Base-by-base conservation (phyloP, 2,329 filamentous ascomycete genomes). In the Orbilia blumenaviensis region DNA sequence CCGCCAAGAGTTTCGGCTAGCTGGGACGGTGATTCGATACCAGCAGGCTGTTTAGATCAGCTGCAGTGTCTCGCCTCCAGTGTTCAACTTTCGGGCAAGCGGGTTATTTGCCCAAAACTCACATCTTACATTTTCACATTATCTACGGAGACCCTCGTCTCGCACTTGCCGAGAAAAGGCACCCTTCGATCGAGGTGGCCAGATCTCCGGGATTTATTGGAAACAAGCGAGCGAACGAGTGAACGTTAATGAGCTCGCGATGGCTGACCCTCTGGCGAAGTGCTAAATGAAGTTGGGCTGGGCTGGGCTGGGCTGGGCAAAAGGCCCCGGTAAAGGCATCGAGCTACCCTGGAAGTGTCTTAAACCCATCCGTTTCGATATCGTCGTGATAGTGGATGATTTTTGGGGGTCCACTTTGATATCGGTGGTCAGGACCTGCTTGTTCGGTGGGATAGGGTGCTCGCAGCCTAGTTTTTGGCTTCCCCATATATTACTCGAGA, bases 1-100 rank as follows among this genome's bases (percentile, higher is more conserved):
- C 23, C 38, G 67, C 67, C 67, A 71, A 71, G 58, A n/a, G n/a
- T 44, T 54, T 71, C 67, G 67, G 67, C 60, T 66, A 64, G 67
- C 41, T 66, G 46, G 36, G 48, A 48, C 69, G 50, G 69, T 62
- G 41, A 61, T 54, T 74, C 48, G 52, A 36, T 52, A 58, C 36
- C 48, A 25, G 25, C 46, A 41, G 42, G 52, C 34, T 46, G 52
- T 63, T 62, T 44, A 38, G 23, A 23, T 46, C 41, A n/a, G 16
- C 52, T 75, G 46, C 66, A 68, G 46, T 63, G 34, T 63, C 71
- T 75, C 71, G 71, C 71, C 71, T 75, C 71, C 64, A 60, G 27
- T 62, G 46, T 75, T 75, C 71, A 67, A 63, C 63, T 58, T 75
- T 75, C 63, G 71, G 71, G 56, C 71, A 74, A 54, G 62, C 69